Evolutionary conservation across 202 grass and related monocot genomes (phyloP).

Genomic region (Setaria viridis): DNA sequence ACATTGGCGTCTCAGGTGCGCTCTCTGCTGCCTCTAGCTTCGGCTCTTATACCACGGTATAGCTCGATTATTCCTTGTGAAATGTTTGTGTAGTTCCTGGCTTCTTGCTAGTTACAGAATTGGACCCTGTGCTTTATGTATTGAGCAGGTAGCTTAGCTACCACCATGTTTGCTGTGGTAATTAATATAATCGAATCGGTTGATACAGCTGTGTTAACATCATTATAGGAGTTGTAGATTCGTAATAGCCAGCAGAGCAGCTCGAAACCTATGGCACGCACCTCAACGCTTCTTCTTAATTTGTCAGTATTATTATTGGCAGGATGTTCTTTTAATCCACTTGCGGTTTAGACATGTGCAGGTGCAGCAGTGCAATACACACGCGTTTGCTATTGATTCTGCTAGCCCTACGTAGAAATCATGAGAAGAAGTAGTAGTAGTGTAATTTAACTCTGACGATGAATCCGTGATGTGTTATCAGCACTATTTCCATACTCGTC

Average conservation of each 20-base stretch:
- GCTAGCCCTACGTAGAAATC: not conserved
- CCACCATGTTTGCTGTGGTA: not conserved
- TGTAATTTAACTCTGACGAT: not conserved
- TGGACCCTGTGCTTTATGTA: not conserved
- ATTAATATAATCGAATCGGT: not conserved
- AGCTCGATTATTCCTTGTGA: not conserved
- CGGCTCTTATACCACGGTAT: not conserved
- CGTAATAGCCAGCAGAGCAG: not conserved
- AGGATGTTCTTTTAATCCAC: not conserved
- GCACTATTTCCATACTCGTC: not conserved
- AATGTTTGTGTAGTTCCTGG: not conserved
- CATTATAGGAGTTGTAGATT: not conserved
- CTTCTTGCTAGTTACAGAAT: not conserved
- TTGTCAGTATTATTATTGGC: not conserved
- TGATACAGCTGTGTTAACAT: not conserved
- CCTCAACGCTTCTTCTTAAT: not conserved
- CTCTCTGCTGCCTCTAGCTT: not conserved
- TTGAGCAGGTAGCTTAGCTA: not conserved
- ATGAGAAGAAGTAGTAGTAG: not conserved
- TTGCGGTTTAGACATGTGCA: not conserved
- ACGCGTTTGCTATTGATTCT: not conserved
- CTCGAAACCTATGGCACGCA: not conserved
- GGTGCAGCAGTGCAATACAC: too few relatives aligned
- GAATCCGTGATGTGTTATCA: not conserved
- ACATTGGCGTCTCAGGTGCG: conserved; percentile 75